Evolutionary conservation across 768 basidiomycete genomes (phyloP).

Genomic region (Clavaria fumosa): DNA sequence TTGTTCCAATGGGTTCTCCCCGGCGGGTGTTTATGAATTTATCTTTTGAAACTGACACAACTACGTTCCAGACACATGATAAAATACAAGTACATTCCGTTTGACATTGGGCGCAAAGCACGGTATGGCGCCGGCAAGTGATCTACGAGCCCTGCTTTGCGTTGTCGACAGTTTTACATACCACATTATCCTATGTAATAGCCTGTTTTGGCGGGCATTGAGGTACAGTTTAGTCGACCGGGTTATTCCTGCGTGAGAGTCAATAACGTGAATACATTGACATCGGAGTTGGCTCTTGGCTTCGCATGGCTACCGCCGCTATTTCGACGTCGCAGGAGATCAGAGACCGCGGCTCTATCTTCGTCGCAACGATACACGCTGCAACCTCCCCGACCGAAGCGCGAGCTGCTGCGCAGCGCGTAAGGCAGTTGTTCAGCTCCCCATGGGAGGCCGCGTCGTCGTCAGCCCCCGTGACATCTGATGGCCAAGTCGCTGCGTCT

Average conservation of each 20-base stretch:
- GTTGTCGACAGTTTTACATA: no score
- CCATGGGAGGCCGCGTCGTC: constrained; percentile 2
- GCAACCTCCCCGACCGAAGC: constrained; percentile 40
- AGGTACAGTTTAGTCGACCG: no score
- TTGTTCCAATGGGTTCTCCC: no score
- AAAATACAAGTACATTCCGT: constrained; percentile 4
- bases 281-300: no score
- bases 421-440: constrained; percentile 34
- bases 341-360: constrained; percentile 58
- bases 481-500: not conserved
- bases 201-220: no score
- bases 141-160: no score
- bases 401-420: constrained; percentile 30
- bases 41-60: no score
- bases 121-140: not conserved
- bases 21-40: no score
- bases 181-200: no score
- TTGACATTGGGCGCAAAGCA: not conserved
- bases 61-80: constrained; percentile 4
- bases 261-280: no score
- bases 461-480: not conserved
- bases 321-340: constrained; percentile 68
- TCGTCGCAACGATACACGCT: constrained; percentile 46
- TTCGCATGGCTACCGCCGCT: no score
- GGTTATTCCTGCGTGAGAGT: no score